Base-by-base conservation (phyloP, 1,284 basidiomycete species). In the Heliocybe sulcata region DNA sequence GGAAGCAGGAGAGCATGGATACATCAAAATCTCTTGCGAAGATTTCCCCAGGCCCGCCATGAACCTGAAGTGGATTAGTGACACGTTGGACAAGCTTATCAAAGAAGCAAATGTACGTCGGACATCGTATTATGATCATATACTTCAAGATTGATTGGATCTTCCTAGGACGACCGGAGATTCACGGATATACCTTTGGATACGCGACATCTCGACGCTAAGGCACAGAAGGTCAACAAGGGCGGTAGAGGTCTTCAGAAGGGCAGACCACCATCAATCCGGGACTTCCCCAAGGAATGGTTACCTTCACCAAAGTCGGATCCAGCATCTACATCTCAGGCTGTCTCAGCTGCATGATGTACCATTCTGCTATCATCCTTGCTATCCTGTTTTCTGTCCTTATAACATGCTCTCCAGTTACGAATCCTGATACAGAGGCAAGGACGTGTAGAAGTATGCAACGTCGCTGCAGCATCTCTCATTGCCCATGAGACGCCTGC, bases 61-160 rank as follows among this genome's bases (percentile, higher is more conserved):
- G 87, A 95, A 95, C 69, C 69, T 93, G 61, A 93, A 93, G 67
- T 92, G 88, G 84, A 86, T 84, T 22, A 88, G 87, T 62, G 91
- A 94, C 63, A 78, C 82, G 10, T 68, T 95, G 52, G 87, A 92
- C 64, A 72, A 77, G 58, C 71, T 95, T 38, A 69, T 94, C 58
- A 70, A 69, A 12, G 83, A 86, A 62, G 89, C 92, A 12, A 94
- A 94, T 68, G 93, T 94, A 61, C 59, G 82, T 77, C 16, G 54
- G 53, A 49, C 29, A n/a, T 29, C 3, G 29, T 53, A n/a, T n/a
- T 22, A 55, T 53, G n/a, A 55, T 57, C 51, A 49, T 22, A 19
- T 47, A 52, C 45, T 38, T 45, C 54, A 51, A 31, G 4, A 42
- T 47, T 55, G 56, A 26, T 57, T 87, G 85, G 73, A 79, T 54